Percentiles rank a stretch among this genome's conserved stretches.
phyloP scores from a whole-genome alignment of 1,284 basidiomycete species.

The Irpex sp. region DNA sequence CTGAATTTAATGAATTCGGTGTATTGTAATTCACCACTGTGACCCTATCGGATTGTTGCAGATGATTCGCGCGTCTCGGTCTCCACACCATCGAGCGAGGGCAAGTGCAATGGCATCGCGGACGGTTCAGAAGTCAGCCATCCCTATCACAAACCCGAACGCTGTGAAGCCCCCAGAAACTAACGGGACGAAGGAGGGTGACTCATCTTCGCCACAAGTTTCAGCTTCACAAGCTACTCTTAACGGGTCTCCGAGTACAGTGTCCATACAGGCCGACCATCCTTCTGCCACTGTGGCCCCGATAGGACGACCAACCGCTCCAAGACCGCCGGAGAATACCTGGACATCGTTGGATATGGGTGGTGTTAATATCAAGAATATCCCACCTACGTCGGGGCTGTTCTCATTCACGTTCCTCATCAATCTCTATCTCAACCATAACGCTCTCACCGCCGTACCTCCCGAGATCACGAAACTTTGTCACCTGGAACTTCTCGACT shows the following conservation, averaged over 20 bases:
- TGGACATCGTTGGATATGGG: slow-evolving; percentile 98
- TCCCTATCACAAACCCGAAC: slow-evolving; percentile 83
- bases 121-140: slow-evolving; percentile 73
- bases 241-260: slow-evolving; percentile 34
- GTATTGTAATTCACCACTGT: slow-evolving; percentile 8
- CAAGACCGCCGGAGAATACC: slow-evolving; percentile 62
- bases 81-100: slow-evolving; percentile 77
- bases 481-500: slow-evolving; percentile 88
- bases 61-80: slow-evolving; percentile 74
- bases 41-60: slow-evolving; percentile 26
- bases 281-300: slow-evolving; percentile 74
- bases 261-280: slow-evolving; percentile 48
- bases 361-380: slow-evolving; percentile 89
- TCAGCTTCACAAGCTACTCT: slow-evolving; percentile 32
- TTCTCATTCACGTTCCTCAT: slow-evolving; percentile 94
- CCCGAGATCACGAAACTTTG: slow-evolving; percentile 82
- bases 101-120: slow-evolving; percentile 78
- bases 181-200: slow-evolving; percentile 32
- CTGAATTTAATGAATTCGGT: not conserved
- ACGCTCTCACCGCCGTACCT: slow-evolving; percentile 79
- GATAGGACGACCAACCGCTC: slow-evolving; percentile 49
- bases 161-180: slow-evolving; percentile 43
- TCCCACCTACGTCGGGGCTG: slow-evolving; percentile 79
- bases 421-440: slow-evolving; percentile 97
- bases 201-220: slow-evolving; percentile 18